Conservation (phyloP, 2,329 filamentous ascomycete species). For the Ophiosphaerella herpotricha region DNA sequence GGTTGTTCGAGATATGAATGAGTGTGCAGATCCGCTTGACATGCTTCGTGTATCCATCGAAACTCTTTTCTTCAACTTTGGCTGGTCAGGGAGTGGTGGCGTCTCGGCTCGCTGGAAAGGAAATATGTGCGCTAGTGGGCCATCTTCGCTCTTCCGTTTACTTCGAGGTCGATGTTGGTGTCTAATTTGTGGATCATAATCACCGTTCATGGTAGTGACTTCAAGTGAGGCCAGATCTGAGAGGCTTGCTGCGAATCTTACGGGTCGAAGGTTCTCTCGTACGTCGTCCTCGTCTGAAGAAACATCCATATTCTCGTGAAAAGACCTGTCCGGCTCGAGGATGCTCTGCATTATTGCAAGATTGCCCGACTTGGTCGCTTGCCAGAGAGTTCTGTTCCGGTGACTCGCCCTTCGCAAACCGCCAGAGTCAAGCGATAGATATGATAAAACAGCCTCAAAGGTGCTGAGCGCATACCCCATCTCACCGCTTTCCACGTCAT, state of each 20-base stretch:
- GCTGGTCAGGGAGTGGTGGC: slow-evolving; percentile 52
- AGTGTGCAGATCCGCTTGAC: slow-evolving; percentile 83
- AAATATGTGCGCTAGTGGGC: slow-evolving; percentile 79
- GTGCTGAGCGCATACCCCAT: slow-evolving; percentile 96
- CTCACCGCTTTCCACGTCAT: slow-evolving; percentile 95
- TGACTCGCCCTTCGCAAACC: slow-evolving; percentile 82
- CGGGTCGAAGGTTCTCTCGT: slow-evolving; percentile 27
- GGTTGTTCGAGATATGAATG: slow-evolving; percentile 80
- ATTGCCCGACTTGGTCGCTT: slow-evolving; percentile 78
- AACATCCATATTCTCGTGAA: slow-evolving; percentile 37
- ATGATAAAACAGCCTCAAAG: slow-evolving; percentile 89
- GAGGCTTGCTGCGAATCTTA: slow-evolving; percentile 39
- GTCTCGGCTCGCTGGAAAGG: slow-evolving; percentile 74
- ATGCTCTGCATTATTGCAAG: slow-evolving; percentile 75
- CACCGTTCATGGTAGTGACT: slow-evolving; percentile 38
- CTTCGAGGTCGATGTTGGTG: slow-evolving; percentile 24
- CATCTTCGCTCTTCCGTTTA: slow-evolving; percentile 32
- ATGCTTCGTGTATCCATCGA: slow-evolving; percentile 89
- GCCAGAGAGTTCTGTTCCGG: slow-evolving; percentile 85
- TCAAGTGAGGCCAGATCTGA: slow-evolving; percentile 32
- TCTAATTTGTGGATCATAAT: slow-evolving; percentile 25
- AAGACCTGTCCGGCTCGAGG: slow-evolving; percentile 69
- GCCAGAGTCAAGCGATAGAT: slow-evolving; percentile 80
- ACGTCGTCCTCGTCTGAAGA: slow-evolving; percentile 36
- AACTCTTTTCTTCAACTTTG: slow-evolving; percentile 72